Evolutionary conservation across 2,329 filamentous ascomycete species (phyloP).

Genomic region (Fusarium sp.): DNA sequence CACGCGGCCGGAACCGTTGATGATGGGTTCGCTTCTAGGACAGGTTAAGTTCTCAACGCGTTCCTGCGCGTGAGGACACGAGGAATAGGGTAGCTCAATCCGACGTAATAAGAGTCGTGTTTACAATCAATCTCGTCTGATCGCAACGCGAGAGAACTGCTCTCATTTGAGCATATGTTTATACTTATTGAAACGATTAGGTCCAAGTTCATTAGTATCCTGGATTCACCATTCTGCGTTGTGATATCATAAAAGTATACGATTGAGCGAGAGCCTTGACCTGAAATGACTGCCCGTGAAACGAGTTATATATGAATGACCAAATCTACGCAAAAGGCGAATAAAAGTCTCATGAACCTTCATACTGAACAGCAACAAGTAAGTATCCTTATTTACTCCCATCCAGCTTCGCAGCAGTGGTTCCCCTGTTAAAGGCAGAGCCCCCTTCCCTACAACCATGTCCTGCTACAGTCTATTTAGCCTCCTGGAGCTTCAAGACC

Average conservation of each 20-base stretch:
- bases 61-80: accelerated
- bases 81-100: neutral
- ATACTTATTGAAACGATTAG: no score
- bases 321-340: no score
- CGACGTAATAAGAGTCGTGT: accelerated
- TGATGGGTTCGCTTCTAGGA: neutral
- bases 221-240: no score
- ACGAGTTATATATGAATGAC: no score
- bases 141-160: no score
- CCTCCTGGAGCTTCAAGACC: neutral
- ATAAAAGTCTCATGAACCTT: no score
- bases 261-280: no score
- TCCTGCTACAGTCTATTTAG: accelerated
- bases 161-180: no score
- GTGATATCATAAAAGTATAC: no score
- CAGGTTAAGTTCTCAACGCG: accelerated
- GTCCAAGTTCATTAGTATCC: no score
- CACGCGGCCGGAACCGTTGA: conserved; percentile 18
- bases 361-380: no score
- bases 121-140: accelerated
- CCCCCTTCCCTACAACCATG: accelerated
- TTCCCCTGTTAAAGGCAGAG: accelerated
- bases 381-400: accelerated
- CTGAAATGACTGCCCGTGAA: no score
- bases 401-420: accelerated